Percentiles rank a stretch among this genome's conserved stretches.
Conservation (phyloP, 192 early-diverging fungal genomes). For the Thamnidium elegans region DNA sequence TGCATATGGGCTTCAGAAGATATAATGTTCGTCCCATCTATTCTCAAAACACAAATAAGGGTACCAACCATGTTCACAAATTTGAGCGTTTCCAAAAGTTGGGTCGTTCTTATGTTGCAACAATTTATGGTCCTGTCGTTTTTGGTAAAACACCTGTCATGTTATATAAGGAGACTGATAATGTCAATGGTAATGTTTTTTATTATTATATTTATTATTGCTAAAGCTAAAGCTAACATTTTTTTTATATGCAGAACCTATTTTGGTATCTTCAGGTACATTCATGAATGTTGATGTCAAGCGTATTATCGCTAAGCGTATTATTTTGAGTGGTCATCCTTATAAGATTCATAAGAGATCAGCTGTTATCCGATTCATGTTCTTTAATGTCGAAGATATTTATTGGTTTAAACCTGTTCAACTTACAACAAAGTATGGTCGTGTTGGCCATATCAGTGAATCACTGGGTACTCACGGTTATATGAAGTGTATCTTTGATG, state of each 20-base stretch:
- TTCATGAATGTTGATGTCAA: slow-evolving; percentile 72
- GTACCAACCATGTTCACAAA: slow-evolving; percentile 92
- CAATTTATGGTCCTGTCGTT: slow-evolving; percentile 90
- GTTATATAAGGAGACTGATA: slow-evolving; percentile 68
- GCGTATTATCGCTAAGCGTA: slow-evolving; percentile 92
- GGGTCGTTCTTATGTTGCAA: slow-evolving; percentile 71
- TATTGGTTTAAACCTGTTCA: slow-evolving; percentile 96
- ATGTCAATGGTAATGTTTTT: slow-evolving; percentile 44
- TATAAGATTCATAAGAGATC: slow-evolving; percentile 92
- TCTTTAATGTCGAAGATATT: slow-evolving; percentile 89
- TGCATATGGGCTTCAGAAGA: slow-evolving; percentile 87
- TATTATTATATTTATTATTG: not conserved
- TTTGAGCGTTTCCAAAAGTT: slow-evolving; percentile 88
- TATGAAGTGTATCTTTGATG: slow-evolving; percentile 93
- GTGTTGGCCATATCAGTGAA: slow-evolving; percentile 89
- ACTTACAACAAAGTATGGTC: slow-evolving; percentile 86
- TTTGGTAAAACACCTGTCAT: slow-evolving; percentile 84
- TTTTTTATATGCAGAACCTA: slow-evolving; percentile 38
- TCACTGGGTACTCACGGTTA: slow-evolving; percentile 96
- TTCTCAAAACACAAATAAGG: slow-evolving; percentile 78
- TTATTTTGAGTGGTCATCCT: slow-evolving; percentile 91
- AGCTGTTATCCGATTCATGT: slow-evolving; percentile 95
- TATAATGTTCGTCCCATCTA: slow-evolving; percentile 85
- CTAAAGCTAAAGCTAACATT: not conserved
- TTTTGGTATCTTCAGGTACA: slow-evolving; percentile 78